A percentile compares a stretch with the other conserved stretches of the same genome.
phyloP scores from a whole-genome alignment of 805 yeast genomes.

The Brettanomyces sp. region DNA sequence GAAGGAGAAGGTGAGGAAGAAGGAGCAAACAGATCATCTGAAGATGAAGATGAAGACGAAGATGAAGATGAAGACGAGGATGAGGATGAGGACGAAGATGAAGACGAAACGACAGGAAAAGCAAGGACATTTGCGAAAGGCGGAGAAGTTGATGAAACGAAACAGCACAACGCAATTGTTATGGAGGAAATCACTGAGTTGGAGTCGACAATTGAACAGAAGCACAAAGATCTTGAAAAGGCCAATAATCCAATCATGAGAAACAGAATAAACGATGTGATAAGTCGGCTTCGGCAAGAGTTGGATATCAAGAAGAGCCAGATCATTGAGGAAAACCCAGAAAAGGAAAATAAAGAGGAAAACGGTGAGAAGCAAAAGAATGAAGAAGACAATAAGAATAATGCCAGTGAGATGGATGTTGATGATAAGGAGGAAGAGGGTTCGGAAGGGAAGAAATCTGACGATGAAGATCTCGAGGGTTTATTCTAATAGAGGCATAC shows the following conservation, averaged over 20 bases:
- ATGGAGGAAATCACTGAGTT: conserved; percentile 82
- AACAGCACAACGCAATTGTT: conserved; percentile 61
- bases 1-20: conserved; percentile 24
- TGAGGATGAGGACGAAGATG: conserved; percentile 36
- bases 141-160: conserved; percentile 38
- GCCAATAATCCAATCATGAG: conserved; percentile 80
- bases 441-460: conserved; percentile 6
- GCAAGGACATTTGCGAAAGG: conserved; percentile 11
- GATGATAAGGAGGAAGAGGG: conserved; percentile 20
- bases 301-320: conserved; percentile 72
- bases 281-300: conserved; percentile 68
- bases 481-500: conserved; percentile 5
- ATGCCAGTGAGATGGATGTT: no score
- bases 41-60: conserved; percentile 18
- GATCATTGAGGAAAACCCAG: conserved; percentile 27
- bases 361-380: no score
- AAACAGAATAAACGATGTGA: conserved; percentile 76
- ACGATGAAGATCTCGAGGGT: conserved; percentile 10
- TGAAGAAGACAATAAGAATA: no score
- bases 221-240: conserved; percentile 59
- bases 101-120: conserved; percentile 38
- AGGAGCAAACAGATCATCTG: conserved; percentile 28
- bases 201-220: conserved; percentile 66
- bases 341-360: conserved; percentile 10
- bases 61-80: conserved; percentile 33